phyloP scores from a whole-genome alignment of 768 basidiomycete genomes.

The Kwoniella sp. region DNA sequence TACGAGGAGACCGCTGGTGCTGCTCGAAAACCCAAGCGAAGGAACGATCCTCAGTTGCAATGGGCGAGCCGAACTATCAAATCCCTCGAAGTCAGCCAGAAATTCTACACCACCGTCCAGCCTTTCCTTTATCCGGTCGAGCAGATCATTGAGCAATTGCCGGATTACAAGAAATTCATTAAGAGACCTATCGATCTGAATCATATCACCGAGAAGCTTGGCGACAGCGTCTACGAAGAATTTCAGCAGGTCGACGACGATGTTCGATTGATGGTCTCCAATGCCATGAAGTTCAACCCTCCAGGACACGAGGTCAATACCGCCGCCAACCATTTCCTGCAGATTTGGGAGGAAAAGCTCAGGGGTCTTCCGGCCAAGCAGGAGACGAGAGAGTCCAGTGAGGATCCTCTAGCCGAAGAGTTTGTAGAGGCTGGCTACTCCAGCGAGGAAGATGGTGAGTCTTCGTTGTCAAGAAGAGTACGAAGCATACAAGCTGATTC shows the following conservation, averaged over 20 bases:
- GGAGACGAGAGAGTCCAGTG: conserved; percentile 59
- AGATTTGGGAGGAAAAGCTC: conserved; percentile 92
- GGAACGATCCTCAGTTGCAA: conserved; percentile 78
- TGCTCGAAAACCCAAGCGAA: conserved; percentile 62
- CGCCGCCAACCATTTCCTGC: conserved; percentile 81
- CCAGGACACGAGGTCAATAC: conserved; percentile 81
- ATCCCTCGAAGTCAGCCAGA: conserved; percentile 73
- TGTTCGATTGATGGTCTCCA: conserved; percentile 91
- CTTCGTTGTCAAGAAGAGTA: conserved; percentile 49
- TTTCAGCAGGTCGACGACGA: conserved; percentile 83
- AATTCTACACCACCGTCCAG: conserved; percentile 69
- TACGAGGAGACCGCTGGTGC: conserved; percentile 69
- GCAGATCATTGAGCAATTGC: conserved; percentile 67
- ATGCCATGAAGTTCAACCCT: conserved; percentile 91
- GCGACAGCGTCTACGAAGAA: conserved; percentile 72
- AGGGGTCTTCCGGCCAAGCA: conserved; percentile 65
- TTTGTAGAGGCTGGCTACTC: conserved; percentile 70
- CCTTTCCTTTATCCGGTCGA: conserved; percentile 96
- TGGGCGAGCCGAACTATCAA: conserved; percentile 75
- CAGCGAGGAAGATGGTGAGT: conserved; percentile 65
- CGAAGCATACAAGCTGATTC: neutral
- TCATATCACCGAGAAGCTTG: conserved; percentile 84
- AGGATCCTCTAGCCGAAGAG: conserved; percentile 63
- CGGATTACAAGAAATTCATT: conserved; percentile 80
- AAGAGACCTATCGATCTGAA: conserved; percentile 95